Percentiles rank a stretch among this genome's conserved stretches.
Conservation (phyloP, 2,329 filamentous ascomycete species). For the Ascochyta viciae-villosae region DNA sequence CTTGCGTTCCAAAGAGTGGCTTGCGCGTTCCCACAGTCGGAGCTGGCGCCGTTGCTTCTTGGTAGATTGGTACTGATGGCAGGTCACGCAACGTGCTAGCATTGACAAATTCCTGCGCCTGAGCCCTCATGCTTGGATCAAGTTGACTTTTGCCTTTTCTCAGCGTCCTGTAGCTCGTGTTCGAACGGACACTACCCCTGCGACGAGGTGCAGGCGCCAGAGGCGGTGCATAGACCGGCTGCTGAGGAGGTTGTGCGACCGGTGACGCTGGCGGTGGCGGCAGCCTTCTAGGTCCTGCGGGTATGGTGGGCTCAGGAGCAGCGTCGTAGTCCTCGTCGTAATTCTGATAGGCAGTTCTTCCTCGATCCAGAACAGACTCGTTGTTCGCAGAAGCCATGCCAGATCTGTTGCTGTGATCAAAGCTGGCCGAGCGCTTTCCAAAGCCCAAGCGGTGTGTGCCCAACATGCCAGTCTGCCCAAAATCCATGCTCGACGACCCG, state of each 20-base stretch:
- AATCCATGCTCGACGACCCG: conserved; percentile 70
- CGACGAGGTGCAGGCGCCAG: conserved; percentile 56
- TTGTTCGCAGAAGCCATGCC: conserved; percentile 42
- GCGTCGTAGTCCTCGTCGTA: conserved; percentile 73
- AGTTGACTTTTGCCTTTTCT: conserved; percentile 54
- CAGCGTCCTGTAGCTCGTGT: conserved; percentile 55
- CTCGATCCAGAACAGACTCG: conserved; percentile 54
- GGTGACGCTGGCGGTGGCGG: conserved; percentile 53
- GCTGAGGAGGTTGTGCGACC: conserved; percentile 48
- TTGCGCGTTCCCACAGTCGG: conserved; percentile 62
- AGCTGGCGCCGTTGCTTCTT: conserved; percentile 60
- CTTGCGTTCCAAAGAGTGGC: conserved; percentile 48
- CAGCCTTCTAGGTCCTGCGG: conserved; percentile 73
- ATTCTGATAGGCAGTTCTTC: conserved; percentile 51
- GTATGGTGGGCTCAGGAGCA: conserved; percentile 84
- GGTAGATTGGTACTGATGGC: conserved; percentile 54
- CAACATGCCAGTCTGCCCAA: conserved; percentile 65
- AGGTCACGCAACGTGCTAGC: conserved; percentile 52
- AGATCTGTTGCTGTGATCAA: conserved; percentile 63
- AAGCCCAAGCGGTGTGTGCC: conserved; percentile 64
- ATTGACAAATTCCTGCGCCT: conserved; percentile 58
- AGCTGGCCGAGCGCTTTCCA: conserved; percentile 72
- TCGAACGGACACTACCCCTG: conserved; percentile 66
- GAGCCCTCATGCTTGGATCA: conserved; percentile 52
- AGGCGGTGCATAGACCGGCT: conserved; percentile 49